Evolutionary conservation across 169 alveolate genomes (phyloP).

Genomic region (Cryptosporidium muris): DNA sequence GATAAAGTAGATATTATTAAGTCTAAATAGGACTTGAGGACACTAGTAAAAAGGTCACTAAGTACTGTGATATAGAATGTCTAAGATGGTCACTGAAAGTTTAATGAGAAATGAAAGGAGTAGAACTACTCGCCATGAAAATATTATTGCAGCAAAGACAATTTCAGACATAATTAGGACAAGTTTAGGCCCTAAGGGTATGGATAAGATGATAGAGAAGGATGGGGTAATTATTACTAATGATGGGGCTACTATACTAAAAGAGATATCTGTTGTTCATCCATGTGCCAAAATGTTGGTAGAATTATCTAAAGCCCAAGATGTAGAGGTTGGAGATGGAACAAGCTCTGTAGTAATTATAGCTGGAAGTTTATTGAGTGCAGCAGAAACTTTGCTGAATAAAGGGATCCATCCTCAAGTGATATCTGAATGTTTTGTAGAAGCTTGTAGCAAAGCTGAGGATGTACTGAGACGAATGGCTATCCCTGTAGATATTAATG

Average conservation of each 20-base stretch:
- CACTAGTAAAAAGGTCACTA: too few relatives aligned
- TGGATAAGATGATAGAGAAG: slow-evolving; percentile 99
- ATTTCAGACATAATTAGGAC: slow-evolving; percentile 98
- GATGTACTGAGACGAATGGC: slow-evolving; percentile 92
- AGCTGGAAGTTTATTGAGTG: slow-evolving; percentile 96
- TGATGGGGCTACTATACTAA: slow-evolving; percentile 99
- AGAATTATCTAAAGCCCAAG: slow-evolving; percentile 98
- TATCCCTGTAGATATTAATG: slow-evolving; percentile 91
- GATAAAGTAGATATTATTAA: too few relatives aligned
- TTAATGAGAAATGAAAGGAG: slow-evolving; percentile 66
- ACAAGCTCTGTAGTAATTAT: slow-evolving; percentile 99
- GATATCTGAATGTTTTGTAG: slow-evolving; percentile 93
- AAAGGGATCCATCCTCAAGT: slow-evolving; percentile 97
- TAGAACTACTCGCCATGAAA: slow-evolving; percentile 62
- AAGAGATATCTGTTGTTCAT: slow-evolving; percentile 94
- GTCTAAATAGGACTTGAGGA: too few relatives aligned
- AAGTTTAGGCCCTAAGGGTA: slow-evolving; percentile 99
- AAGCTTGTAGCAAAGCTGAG: slow-evolving; percentile 90
- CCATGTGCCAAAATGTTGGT: slow-evolving; percentile 99
- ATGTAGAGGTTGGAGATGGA: slow-evolving; percentile 99
- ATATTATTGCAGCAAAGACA: slow-evolving; percentile 80
- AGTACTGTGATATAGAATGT: not conserved
- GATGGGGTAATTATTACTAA: slow-evolving; percentile 98
- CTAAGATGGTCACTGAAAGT: slow-evolving; percentile 46
- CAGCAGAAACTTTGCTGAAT: slow-evolving; percentile 92